A percentile compares a stretch with the other conserved stretches of the same genome.
phyloP scores from a whole-genome alignment of 108 stramenopile species.

The Cyclotella atomus region DNA sequence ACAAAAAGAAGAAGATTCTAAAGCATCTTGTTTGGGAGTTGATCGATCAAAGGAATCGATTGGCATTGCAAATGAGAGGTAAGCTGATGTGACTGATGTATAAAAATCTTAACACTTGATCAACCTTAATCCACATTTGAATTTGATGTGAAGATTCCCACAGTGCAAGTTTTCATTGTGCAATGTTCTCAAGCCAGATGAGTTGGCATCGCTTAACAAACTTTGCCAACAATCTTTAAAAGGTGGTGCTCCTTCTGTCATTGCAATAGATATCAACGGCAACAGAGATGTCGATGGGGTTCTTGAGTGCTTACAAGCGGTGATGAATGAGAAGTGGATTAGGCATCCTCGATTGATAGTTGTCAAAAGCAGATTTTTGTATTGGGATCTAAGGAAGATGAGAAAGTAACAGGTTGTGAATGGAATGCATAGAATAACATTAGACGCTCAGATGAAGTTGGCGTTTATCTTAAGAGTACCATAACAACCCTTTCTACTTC shows the following conservation, averaged over 20 bases:
- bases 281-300: conserved; percentile 82
- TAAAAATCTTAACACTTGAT: no score
- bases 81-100: neutral
- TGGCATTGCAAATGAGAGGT: conserved; percentile 57
- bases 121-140: no score
- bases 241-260: conserved; percentile 49
- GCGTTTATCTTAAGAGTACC: no score
- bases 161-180: conserved; percentile 51
- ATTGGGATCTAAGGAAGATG: conserved; percentile 51
- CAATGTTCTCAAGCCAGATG: conserved; percentile 43
- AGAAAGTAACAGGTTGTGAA: no score
- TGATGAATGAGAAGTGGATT: conserved; percentile 53
- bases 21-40: conserved; percentile 57
- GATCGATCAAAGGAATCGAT: conserved; percentile 78
- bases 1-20: neutral
- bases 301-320: conserved; percentile 59
- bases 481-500: no score
- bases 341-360: conserved; percentile 69
- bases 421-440: no score
- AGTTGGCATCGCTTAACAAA: conserved; percentile 23
- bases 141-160: no score
- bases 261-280: conserved; percentile 88
- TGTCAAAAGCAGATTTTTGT: conserved; percentile 80
- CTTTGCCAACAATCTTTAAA: conserved; percentile 21
- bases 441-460: no score